Evolutionary conservation across 108 stramenopile genomes (phyloP).

Genomic region (Nitzschia sp.): DNA sequence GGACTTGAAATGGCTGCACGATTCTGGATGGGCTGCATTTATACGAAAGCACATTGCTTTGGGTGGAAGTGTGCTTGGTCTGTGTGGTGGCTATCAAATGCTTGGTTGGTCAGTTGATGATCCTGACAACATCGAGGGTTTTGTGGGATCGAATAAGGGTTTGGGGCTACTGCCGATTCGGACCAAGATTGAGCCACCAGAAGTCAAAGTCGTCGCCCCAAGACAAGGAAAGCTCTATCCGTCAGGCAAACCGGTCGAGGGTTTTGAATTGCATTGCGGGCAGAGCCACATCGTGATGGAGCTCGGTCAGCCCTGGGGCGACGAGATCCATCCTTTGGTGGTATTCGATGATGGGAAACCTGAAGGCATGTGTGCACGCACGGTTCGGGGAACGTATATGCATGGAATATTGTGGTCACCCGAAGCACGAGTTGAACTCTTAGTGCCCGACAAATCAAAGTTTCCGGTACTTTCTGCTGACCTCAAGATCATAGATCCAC

Average conservation of each 20-base stretch:
- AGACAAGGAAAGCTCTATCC: constrained; percentile 24
- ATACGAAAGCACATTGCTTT: constrained; percentile 22
- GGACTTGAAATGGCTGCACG: constrained; percentile 42
- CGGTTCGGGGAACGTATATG: constrained; percentile 40
- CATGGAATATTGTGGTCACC: constrained; percentile 35
- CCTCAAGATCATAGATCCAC: constrained; percentile 15
- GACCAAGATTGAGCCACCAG: constrained; percentile 25
- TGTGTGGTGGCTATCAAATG: constrained; percentile 46
- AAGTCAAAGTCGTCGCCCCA: constrained; percentile 32
- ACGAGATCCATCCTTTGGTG: constrained; percentile 21
- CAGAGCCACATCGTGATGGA: constrained; percentile 11
- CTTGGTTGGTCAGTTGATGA: constrained; percentile 31
- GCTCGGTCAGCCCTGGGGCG: neutral
- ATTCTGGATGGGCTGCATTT: constrained; percentile 42
- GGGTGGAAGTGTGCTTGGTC: constrained; percentile 35
- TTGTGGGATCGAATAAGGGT: constrained; percentile 4
- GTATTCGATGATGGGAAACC: constrained; percentile 31
- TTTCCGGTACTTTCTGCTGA: neutral
- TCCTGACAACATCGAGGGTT: constrained; percentile 24
- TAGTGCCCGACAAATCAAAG: constrained; percentile 14
- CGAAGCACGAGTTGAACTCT: constrained; percentile 29
- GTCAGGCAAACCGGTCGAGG: constrained; percentile 23
- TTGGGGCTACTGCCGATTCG: constrained; percentile 30
- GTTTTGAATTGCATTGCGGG: constrained; percentile 46
- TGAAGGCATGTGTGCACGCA: constrained; percentile 30